Base-by-base conservation (phyloP, 495 filamentous ascomycete genomes). In the Aspergillus coremiiformis region DNA sequence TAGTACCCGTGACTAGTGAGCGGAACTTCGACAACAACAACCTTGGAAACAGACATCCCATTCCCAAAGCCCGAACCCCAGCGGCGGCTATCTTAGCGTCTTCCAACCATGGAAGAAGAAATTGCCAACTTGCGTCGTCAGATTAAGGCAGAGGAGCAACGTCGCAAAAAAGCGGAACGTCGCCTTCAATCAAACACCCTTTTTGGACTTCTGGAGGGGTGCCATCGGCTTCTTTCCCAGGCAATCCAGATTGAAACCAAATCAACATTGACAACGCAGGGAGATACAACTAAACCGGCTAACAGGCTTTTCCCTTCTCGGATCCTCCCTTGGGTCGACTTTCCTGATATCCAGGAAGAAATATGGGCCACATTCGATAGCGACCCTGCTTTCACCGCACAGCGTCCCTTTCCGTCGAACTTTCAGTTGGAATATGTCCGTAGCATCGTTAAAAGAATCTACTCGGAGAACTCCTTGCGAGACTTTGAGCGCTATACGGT, bases 401-500 rank as follows among this genome's bases (percentile, higher is more conserved):
- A 30, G 10, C 49, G 41, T 17, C 52, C 62, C 12, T 58, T 62
- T 24, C 50, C 53, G 35, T 52, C 50, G 23, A 30, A 64, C 55
- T 47, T 10, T 19, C 52, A 61, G 52, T 29, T 58, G 11, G 56
- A 64, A 37, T 59, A 54, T 44, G 56, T 64, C 47, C 53, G 39
- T 33, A 61, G 49, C 20, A 61, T 57, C 44, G 53, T 60, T 37
- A 49, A 60, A 51, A 53, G 63, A 39, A 66, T 63, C 19, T 63
- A 66, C 52, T 66, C 56, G 21, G 58, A 66, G 54, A 47, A 54
- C 19, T 57, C 56, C 22, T 52, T 62, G 30, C 60, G 51, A 20
- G 60, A 62, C 54, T 62, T 63, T 53, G 49, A 66, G 54, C 54
- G 58, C 56, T 58, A 63, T 19, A 61, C 56, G 2, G 53, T 62